phyloP scores from a whole-genome alignment of 306 rosid species.

The Fragaria iinumae region DNA sequence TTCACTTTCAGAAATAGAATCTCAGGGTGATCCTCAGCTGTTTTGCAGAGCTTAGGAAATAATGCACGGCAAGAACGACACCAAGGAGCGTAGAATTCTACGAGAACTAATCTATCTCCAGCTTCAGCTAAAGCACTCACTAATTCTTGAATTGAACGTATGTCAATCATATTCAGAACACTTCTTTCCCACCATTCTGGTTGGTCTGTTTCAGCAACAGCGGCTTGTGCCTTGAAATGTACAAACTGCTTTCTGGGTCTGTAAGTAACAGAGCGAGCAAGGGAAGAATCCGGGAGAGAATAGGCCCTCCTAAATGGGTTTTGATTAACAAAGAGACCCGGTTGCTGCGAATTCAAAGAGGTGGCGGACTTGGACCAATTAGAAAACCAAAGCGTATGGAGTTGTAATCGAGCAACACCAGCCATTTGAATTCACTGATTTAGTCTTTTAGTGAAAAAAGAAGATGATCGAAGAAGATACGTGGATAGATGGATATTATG shows the following conservation, averaged over 20 bases:
- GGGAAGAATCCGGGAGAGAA: constrained; percentile 41
- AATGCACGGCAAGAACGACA: constrained; percentile 99
- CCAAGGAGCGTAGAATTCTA: constrained; percentile 96
- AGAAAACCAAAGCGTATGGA: constrained; percentile 54
- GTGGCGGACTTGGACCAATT: constrained; percentile 29
- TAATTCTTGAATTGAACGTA: constrained; percentile 84
- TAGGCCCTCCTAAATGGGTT: constrained; percentile 28
- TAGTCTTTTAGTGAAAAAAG: too few species aligned
- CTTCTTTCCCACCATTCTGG: constrained; percentile 99
- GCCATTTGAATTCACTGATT: constrained; percentile 51
- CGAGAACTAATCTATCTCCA: constrained; percentile 88
- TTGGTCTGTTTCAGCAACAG: constrained; percentile 73
- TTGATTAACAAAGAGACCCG: constrained; percentile 27
- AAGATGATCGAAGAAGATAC: too few species aligned
- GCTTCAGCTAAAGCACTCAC: constrained; percentile 76
- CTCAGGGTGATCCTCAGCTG: constrained; percentile 90
- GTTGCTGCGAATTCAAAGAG: constrained; percentile 37
- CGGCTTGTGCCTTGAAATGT: constrained; percentile 74
- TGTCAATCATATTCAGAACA: constrained; percentile 84
- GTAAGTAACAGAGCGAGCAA: constrained; percentile 36
- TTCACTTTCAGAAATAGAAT: constrained; percentile 84
- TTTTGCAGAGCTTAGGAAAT: constrained; percentile 92
- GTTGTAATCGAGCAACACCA: constrained; percentile 53
- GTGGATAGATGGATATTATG: too few species aligned
- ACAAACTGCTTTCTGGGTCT: constrained; percentile 49